These are phyloP conservation scores for Colletotrichum brevisporum DNA, from an alignment of 2,329 filamentous ascomycete species.

Conservation along the genomic window DNA sequence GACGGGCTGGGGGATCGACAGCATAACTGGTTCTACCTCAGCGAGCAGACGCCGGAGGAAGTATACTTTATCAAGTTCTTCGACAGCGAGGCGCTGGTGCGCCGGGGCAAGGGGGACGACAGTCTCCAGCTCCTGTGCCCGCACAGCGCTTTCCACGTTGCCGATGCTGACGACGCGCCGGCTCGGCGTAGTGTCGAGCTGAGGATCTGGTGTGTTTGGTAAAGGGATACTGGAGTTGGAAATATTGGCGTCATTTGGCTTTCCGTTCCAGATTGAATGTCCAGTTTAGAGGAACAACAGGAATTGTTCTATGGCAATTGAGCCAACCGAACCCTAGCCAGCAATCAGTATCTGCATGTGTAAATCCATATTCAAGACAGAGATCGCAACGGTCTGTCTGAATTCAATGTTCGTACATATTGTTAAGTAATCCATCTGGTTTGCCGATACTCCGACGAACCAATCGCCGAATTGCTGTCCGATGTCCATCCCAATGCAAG, in stretches of 20 bases:
- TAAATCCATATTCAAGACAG: no score
- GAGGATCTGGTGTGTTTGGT: constrained; percentile 32
- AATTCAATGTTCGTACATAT: no score
- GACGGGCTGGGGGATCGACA: neutral
- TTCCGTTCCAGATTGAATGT: neutral
- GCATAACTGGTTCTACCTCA: constrained; percentile 22
- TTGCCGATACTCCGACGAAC: no score
- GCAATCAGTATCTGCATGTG: no score
- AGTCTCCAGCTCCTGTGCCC: constrained; percentile 1
- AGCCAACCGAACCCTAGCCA: no score
- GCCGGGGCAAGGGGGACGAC: neutral
- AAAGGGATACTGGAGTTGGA: neutral
- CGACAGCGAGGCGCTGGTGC: constrained; percentile 31
- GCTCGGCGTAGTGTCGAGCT: constrained; percentile 17
- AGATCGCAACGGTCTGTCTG: no score
- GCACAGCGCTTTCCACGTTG: constrained; percentile 16
- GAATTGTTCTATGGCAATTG: neutral
- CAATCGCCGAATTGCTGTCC: no score
- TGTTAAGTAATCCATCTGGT: no score
- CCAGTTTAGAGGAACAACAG: neutral
- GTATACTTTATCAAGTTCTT: constrained; percentile 23
- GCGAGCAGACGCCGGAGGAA: constrained; percentile 26
- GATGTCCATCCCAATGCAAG: no score
- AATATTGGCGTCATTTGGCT: neutral
- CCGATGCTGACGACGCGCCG: neutral